Evolutionary conservation across 2,329 filamentous ascomycete genomes (phyloP).

Genomic region (Ophiostoma populinum): DNA sequence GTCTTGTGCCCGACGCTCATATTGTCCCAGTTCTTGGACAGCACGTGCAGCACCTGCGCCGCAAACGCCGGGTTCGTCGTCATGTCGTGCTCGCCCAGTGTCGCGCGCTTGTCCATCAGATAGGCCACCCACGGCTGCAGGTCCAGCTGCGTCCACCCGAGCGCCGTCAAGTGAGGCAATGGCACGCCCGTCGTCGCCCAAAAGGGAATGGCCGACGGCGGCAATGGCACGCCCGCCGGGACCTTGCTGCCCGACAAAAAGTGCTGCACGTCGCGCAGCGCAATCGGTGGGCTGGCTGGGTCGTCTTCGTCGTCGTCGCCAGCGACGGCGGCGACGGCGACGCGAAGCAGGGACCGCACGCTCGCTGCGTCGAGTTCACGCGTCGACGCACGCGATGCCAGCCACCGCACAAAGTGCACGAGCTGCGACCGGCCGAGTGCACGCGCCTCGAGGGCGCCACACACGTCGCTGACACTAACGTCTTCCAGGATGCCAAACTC

Average conservation of each 20-base stretch:
- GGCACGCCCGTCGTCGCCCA: conserved; percentile 59
- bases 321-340: conserved; percentile 56
- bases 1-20: conserved; percentile 48
- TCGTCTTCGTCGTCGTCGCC: conserved; percentile 16
- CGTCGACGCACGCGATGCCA: conserved; percentile 51
- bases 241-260: conserved; percentile 67
- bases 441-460: conserved; percentile 62
- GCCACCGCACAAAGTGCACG: conserved; percentile 70
- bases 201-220: conserved; percentile 68
- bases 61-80: conserved; percentile 59
- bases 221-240: conserved; percentile 63
- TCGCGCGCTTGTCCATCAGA: conserved; percentile 50
- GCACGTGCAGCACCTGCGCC: conserved; percentile 53
- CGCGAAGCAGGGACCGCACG: conserved; percentile 55
- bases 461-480: conserved; percentile 76
- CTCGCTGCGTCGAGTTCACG: conserved; percentile 55
- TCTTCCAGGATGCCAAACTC: conserved; percentile 77
- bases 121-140: conserved; percentile 74
- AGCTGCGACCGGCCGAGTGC: conserved; percentile 67
- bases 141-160: conserved; percentile 77
- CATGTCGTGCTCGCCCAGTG: conserved; percentile 48
- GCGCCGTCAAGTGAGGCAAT: conserved; percentile 50
- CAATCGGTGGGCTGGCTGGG: conserved; percentile 52
- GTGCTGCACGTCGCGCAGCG: conserved; percentile 55
- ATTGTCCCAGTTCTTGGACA: conserved; percentile 87